Percentiles rank a stretch among this genome's conserved stretches.
phyloP scores from a whole-genome alignment of 2,329 filamentous ascomycete species.

The Alternaria arbusti region DNA sequence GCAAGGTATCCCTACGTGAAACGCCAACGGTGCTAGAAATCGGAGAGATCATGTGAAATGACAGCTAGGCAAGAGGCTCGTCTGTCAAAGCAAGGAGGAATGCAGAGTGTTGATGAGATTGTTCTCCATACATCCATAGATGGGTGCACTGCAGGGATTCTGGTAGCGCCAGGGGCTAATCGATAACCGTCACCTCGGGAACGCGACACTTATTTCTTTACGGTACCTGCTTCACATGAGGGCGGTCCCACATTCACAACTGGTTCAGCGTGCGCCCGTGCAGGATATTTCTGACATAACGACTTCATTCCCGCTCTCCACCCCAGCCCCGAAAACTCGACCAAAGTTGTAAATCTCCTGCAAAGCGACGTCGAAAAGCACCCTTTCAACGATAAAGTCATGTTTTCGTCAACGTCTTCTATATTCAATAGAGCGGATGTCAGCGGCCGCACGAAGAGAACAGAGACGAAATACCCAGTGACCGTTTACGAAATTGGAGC shows the following conservation, averaged over 20 bases:
- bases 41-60: not conserved
- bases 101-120: not conserved
- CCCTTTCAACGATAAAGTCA: not conserved
- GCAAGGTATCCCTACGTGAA: not conserved
- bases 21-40: not conserved
- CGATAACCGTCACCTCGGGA: not conserved
- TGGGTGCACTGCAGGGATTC: not conserved
- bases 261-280: not conserved
- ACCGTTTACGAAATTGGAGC: not conserved
- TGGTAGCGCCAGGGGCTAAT: not conserved
- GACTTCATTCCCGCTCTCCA: not conserved
- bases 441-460: not conserved
- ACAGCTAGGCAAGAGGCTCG: not conserved
- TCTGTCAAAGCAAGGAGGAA: not conserved
- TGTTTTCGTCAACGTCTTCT: not conserved
- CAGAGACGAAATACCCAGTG: not conserved
- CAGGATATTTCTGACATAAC: not conserved
- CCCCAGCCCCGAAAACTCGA: not conserved
- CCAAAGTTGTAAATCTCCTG: not conserved
- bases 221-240: not conserved
- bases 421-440: not conserved
- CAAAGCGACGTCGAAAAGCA: not conserved
- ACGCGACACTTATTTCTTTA: not conserved
- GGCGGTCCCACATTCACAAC: not conserved
- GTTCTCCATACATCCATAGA: not conserved